These are phyloP conservation scores for Lyophyllum atratum DNA, from an alignment of 768 basidiomycete species.

Conservation along the genomic window DNA sequence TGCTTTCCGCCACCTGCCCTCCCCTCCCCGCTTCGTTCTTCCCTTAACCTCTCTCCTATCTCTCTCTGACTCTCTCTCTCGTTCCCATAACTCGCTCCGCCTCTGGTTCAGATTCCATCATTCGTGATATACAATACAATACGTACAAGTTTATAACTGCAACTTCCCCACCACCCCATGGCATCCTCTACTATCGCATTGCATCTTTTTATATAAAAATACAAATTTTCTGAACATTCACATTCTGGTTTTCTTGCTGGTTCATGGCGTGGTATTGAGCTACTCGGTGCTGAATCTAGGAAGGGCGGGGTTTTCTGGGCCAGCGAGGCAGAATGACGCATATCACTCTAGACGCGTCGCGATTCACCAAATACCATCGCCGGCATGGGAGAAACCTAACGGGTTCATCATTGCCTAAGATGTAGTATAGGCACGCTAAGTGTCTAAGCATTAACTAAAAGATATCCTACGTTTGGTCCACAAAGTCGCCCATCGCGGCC, in stretches of 20 bases:
- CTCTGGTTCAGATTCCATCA: slow-evolving; percentile 10
- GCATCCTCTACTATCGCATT: slow-evolving; percentile 11
- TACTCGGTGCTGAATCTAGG: too few species aligned
- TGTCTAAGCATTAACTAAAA: background rate
- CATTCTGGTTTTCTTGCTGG: background rate
- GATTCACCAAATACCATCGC: too few species aligned
- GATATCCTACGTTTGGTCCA: background rate
- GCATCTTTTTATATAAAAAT: slow-evolving; percentile 4
- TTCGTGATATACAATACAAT: slow-evolving; percentile 5
- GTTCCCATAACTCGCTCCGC: background rate
- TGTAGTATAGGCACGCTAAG: too few species aligned
- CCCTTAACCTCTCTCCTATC: background rate
- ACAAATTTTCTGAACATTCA: background rate
- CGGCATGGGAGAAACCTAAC: too few species aligned
- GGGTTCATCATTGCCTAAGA: too few species aligned
- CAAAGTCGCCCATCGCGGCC: background rate
- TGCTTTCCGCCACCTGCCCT: slow-evolving; percentile 2
- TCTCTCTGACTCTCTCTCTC: background rate
- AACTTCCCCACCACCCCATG: too few species aligned
- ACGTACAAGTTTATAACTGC: too few species aligned
- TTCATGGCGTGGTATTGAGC: too few species aligned
- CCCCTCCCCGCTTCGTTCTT: background rate
- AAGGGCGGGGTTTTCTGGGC: background rate
- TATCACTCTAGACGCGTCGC: too few species aligned
- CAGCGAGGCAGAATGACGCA: too few species aligned